Conservation (phyloP, 805 yeast genomes). For the Barnettozyma siamensis region DNA sequence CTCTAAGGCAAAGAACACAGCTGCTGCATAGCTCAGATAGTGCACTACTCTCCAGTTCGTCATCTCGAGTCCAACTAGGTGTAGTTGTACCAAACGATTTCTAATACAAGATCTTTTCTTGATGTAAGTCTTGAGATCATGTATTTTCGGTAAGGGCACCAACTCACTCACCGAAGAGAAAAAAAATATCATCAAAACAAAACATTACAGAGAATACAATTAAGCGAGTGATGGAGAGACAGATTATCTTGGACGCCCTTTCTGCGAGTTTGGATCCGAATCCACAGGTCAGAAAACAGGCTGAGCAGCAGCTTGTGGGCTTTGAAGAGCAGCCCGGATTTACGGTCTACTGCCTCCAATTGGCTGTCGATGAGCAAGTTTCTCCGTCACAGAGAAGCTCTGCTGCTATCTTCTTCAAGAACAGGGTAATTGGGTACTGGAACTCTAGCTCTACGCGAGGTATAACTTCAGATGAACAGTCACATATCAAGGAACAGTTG, state of each 20-base stretch:
- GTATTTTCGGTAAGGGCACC: too few species aligned
- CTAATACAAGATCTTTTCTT: too few species aligned
- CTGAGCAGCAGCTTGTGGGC: constrained; percentile 45
- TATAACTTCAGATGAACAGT: constrained; percentile 43
- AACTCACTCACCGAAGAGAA: too few species aligned
- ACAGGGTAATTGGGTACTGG: constrained; percentile 55
- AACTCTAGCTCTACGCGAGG: constrained; percentile 25
- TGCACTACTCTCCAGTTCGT: constrained; percentile 18
- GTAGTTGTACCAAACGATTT: too few species aligned
- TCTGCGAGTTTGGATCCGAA: constrained; percentile 51
- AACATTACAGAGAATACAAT: not conserved
- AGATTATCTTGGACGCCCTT: constrained; percentile 42
- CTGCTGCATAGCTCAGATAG: constrained; percentile 20
- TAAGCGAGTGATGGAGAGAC: constrained; percentile 32
- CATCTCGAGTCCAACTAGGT: not conserved
- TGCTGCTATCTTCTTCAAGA: constrained; percentile 65
- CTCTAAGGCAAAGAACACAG: constrained; percentile 53
- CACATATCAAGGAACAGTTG: constrained; percentile 47
- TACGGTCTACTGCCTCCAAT: constrained; percentile 46
- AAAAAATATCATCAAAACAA: not conserved
- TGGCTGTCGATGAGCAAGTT: constrained; percentile 40
- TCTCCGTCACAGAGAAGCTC: constrained; percentile 46
- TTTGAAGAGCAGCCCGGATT: constrained; percentile 55
- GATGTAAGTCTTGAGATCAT: too few species aligned
- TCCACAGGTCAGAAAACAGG: constrained; percentile 42